These are phyloP conservation scores for Jaapia argillacea DNA, from an alignment of 768 basidiomycete species.

Conservation along the genomic window DNA sequence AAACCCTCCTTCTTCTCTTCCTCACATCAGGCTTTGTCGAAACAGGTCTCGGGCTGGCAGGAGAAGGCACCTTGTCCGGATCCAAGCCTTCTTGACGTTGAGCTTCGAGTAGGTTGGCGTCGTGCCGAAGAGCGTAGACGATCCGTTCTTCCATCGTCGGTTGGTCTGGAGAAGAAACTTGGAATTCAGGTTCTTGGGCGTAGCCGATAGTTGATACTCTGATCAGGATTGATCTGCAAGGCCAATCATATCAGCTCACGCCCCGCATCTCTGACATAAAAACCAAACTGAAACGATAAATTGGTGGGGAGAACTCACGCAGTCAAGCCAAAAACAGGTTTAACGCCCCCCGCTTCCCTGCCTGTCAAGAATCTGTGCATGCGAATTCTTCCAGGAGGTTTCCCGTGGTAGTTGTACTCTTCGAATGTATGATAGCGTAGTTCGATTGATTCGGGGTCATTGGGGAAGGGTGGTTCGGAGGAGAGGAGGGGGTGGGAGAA, in stretches of 20 bases:
- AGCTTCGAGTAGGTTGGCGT: conserved; percentile 15
- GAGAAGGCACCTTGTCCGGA: conserved; percentile 4
- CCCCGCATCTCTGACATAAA: too few relatives aligned
- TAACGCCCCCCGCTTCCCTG: conserved; percentile 72
- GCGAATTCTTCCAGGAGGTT: conserved; percentile 27
- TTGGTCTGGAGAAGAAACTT: conserved; percentile 32
- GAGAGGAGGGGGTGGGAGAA: conserved; percentile 82
- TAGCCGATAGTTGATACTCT: conserved; percentile 40
- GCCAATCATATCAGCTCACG: neutral
- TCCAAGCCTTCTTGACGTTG: conserved; percentile 16
- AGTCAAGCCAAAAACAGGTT: conserved; percentile 84
- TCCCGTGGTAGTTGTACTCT: conserved; percentile 24
- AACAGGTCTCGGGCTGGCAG: neutral
- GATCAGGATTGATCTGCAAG: conserved; percentile 39
- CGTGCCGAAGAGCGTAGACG: conserved; percentile 26
- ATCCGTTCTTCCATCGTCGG: conserved; percentile 31
- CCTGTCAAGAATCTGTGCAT: conserved; percentile 82
- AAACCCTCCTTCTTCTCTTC: neutral
- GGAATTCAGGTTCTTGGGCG: conserved; percentile 32
- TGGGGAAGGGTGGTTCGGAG: conserved; percentile 45
- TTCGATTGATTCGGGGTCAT: conserved; percentile 42
- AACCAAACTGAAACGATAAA: neutral
- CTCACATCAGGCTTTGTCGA: neutral
- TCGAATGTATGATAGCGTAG: conserved; percentile 54
- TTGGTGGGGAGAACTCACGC: conserved; percentile 41